These are phyloP conservation scores for Strobilomyces echinocephalus DNA, from an alignment of 768 basidiomycete species.

Conservation along the genomic window DNA sequence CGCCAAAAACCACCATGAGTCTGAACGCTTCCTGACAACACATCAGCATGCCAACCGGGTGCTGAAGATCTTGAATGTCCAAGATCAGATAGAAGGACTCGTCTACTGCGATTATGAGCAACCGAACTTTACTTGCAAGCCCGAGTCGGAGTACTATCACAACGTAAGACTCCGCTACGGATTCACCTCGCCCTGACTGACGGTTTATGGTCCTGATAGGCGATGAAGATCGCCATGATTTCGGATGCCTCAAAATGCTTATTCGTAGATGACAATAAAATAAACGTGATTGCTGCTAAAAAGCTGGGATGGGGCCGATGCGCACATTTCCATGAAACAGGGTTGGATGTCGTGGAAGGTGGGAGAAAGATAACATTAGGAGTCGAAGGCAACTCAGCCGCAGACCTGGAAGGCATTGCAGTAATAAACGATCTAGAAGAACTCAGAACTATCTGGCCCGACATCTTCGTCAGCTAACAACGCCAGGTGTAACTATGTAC, in stretches of 20 bases:
- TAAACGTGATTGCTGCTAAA: conserved; percentile 65
- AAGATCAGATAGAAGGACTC: conserved; percentile 68
- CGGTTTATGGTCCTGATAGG: conserved; percentile 36
- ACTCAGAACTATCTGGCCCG: conserved; percentile 67
- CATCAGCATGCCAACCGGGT: conserved; percentile 77
- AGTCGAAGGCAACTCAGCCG: conserved; percentile 33
- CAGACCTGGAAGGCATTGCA: conserved; percentile 41
- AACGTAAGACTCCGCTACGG: conserved; percentile 37
- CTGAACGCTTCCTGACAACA: conserved; percentile 4
- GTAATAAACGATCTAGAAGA: conserved; percentile 59
- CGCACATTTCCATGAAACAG: conserved; percentile 73
- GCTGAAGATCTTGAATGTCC: conserved; percentile 63
- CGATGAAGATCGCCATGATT: conserved; percentile 56
- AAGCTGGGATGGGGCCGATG: conserved; percentile 66
- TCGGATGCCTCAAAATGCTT: conserved; percentile 66
- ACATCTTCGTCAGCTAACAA: conserved; percentile 51
- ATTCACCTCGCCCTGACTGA: not conserved
- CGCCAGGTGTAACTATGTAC: conserved; percentile 2
- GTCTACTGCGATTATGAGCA: conserved; percentile 75
- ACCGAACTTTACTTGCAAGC: conserved; percentile 73
- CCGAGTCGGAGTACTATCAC: conserved; percentile 66
- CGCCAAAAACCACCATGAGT: conserved; percentile 17
- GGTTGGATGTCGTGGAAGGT: conserved; percentile 59
- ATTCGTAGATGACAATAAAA: conserved; percentile 74
- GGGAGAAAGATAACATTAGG: conserved; percentile 47